Conservation (phyloP, 306 rosid species). For the Abrus precatorius region DNA sequence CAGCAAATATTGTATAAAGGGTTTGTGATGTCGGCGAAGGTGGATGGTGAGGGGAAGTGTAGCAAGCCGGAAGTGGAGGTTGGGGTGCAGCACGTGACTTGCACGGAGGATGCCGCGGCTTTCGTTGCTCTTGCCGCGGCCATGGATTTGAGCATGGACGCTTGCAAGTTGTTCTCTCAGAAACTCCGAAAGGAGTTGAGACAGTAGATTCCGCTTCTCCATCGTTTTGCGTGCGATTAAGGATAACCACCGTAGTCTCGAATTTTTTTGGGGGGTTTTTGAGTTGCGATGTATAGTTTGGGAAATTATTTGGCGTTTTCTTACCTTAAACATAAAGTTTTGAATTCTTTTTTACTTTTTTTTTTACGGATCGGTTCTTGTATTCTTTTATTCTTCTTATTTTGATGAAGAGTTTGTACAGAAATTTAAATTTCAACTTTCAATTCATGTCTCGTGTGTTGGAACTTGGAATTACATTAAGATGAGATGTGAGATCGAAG, state of each 20-base stretch:
- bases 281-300: slow-evolving; percentile 42
- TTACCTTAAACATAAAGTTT: neutral
- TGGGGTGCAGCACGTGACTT: slow-evolving; percentile 59
- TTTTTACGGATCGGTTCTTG: slow-evolving; percentile 24
- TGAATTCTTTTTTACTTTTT: slow-evolving; percentile 21
- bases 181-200: slow-evolving; percentile 62
- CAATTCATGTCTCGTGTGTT: slow-evolving; percentile 41
- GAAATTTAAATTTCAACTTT: slow-evolving; percentile 17
- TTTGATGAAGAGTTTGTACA: slow-evolving; percentile 22
- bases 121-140: slow-evolving; percentile 66
- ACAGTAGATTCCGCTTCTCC: slow-evolving; percentile 39
- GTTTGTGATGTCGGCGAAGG: slow-evolving; percentile 62
- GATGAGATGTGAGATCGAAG: slow-evolving; percentile 8
- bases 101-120: slow-evolving; percentile 63
- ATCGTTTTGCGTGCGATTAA: slow-evolving; percentile 41
- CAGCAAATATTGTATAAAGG: slow-evolving; percentile 47
- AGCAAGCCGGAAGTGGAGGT: slow-evolving; percentile 62
- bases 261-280: neutral
- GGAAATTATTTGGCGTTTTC: slow-evolving; percentile 36
- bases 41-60: slow-evolving; percentile 50
- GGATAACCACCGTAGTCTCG: slow-evolving; percentile 1
- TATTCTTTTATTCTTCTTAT: slow-evolving; percentile 24
- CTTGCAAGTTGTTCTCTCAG: slow-evolving; percentile 58
- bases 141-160: slow-evolving; percentile 64
- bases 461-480: slow-evolving; percentile 5